Percentiles rank a stretch among this genome's conserved stretches.
Conservation (phyloP, 495 filamentous ascomycete species). For the Tuber microsphaerosporum region DNA sequence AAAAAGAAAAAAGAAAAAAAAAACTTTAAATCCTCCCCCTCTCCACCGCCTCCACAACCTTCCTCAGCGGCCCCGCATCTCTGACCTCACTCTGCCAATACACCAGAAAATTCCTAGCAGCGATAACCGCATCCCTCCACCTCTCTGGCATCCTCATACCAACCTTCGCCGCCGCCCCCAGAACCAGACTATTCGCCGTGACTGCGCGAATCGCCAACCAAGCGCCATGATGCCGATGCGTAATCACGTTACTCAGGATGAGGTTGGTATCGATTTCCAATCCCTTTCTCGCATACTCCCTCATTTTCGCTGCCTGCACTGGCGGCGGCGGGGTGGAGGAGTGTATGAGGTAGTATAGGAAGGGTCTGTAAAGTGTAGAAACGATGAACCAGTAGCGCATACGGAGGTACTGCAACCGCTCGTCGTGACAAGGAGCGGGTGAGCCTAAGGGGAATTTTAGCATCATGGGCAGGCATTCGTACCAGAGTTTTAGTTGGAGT, state of each 20-base stretch:
- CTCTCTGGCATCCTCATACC: conserved; percentile 28
- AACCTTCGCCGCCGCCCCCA: conserved; percentile 26
- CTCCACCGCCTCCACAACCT: conserved; percentile 27
- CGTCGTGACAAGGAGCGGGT: conserved; percentile 22
- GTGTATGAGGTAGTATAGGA: conserved; percentile 37
- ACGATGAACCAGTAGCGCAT: conserved; percentile 32
- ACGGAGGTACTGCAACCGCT: conserved; percentile 33
- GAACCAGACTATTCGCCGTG: conserved; percentile 29
- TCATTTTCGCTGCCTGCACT: conserved; percentile 9
- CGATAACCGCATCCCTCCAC: conserved; percentile 27
- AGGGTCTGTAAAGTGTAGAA: conserved; percentile 32
- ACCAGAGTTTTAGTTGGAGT: conserved; percentile 32
- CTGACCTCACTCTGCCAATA: conserved; percentile 36
- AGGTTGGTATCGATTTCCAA: conserved; percentile 33
- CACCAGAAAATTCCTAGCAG: conserved; percentile 24
- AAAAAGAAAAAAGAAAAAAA: not conserved
- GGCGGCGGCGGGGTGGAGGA: conserved; percentile 3
- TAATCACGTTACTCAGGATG: conserved; percentile 35
- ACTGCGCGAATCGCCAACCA: conserved; percentile 33
- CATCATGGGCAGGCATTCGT: conserved; percentile 25
- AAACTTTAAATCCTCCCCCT: conserved; percentile 4
- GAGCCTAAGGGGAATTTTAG: conserved; percentile 29
- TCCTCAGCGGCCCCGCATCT: conserved; percentile 30
- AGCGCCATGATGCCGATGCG: conserved; percentile 33
- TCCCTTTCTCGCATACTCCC: conserved; percentile 30